Evolutionary conservation across 495 filamentous ascomycete species (phyloP).

Genomic region (Podospora comata): DNA sequence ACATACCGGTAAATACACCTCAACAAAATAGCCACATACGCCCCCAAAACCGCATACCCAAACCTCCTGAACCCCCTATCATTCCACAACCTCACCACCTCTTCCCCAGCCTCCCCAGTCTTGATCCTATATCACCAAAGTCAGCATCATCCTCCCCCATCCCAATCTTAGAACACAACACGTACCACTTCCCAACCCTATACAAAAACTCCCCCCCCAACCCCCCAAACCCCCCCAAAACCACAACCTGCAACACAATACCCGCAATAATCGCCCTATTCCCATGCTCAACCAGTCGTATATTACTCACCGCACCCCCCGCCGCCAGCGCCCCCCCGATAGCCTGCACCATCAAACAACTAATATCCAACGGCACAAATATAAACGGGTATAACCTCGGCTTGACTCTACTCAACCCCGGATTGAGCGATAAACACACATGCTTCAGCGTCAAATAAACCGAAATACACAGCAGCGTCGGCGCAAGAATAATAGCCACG

Average conservation of each 20-base stretch:
- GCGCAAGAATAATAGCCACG: constrained; percentile 62
- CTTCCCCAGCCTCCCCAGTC: constrained; percentile 24
- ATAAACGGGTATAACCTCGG: constrained; percentile 59
- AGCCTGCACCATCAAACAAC: constrained; percentile 61
- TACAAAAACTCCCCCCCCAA: constrained; percentile 51
- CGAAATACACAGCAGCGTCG: constrained; percentile 62
- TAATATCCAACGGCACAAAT: constrained; percentile 65
- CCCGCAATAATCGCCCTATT: constrained; percentile 70
- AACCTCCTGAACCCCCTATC: constrained; percentile 52
- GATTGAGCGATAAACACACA: constrained; percentile 53
- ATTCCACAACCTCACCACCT: constrained; percentile 34
- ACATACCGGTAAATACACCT: constrained; percentile 65
- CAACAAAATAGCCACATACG: constrained; percentile 60
- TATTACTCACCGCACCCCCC: constrained; percentile 40
- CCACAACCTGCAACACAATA: constrained; percentile 66
- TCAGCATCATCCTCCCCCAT: constrained; percentile 17
- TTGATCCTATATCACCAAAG: constrained; percentile 18
- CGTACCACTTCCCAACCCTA: constrained; percentile 37
- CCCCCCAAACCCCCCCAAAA: constrained; percentile 56
- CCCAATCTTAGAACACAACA: not conserved
- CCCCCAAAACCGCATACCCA: constrained; percentile 48
- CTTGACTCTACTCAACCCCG: constrained; percentile 52
- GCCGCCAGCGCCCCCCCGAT: constrained; percentile 62
- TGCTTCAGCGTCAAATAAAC: constrained; percentile 70
- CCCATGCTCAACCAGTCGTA: constrained; percentile 40